These are phyloP conservation scores for Ascochyta viciae-villosae DNA, from an alignment of 2,329 filamentous ascomycete genomes.

Conservation along the genomic window DNA sequence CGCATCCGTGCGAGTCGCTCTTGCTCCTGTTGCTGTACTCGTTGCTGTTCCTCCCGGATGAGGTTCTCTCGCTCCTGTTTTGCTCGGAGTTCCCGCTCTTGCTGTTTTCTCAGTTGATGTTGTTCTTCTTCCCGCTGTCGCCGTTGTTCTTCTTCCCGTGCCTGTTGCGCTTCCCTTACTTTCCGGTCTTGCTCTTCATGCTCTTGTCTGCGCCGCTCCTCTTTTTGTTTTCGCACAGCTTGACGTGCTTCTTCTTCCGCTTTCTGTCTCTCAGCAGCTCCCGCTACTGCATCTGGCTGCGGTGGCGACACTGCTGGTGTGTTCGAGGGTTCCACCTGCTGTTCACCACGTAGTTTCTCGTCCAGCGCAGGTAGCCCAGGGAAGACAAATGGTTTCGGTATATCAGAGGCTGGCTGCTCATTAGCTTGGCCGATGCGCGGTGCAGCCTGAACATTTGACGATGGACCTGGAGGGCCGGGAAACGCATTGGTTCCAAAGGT, in stretches of 20 bases:
- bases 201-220: slow-evolving; percentile 17
- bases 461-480: background rate
- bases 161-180: slow-evolving; percentile 23
- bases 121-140: slow-evolving; percentile 25
- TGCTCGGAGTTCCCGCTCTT: slow-evolving; percentile 21
- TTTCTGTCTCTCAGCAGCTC: slow-evolving; percentile 26
- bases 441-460: background rate
- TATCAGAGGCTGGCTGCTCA: background rate
- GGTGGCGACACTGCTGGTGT: slow-evolving; percentile 24
- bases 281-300: slow-evolving; percentile 10
- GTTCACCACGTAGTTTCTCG: background rate
- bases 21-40: slow-evolving; percentile 30
- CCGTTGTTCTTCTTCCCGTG: slow-evolving; percentile 28
- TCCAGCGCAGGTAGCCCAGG: slow-evolving; percentile 13
- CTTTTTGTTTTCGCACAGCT: slow-evolving; percentile 21
- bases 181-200: slow-evolving; percentile 15
- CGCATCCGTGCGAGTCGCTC: slow-evolving; percentile 21
- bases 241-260: slow-evolving; percentile 20
- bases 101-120: slow-evolving; percentile 19
- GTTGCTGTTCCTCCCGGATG: slow-evolving; percentile 29
- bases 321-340: background rate
- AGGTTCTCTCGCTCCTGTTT: slow-evolving; percentile 30
- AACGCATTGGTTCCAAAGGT: background rate
- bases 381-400: slow-evolving; percentile 14
- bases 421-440: background rate